Percentiles rank a stretch among this genome's conserved stretches.
phyloP scores from a whole-genome alignment of 306 rosid species.

The Carpinus viminea region DNA sequence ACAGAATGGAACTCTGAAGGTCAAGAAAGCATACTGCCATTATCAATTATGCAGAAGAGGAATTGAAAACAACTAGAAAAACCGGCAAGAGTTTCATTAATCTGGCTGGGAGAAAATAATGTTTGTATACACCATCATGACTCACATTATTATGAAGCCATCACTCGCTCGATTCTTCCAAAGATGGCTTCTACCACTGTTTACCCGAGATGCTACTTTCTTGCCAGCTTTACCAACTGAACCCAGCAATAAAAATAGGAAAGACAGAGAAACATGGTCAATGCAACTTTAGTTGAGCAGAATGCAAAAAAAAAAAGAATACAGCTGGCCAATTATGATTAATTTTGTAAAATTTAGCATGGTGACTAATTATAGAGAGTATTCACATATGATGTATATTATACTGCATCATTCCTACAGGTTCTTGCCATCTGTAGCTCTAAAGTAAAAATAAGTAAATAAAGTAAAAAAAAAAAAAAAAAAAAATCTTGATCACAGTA shows the following conservation, averaged over 20 bases:
- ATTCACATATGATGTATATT: background rate
- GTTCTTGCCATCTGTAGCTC: background rate
- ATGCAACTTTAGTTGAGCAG: background rate
- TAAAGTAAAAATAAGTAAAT: background rate
- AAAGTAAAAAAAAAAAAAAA: conserved; percentile 13
- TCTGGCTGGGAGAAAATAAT: conserved; percentile 10
- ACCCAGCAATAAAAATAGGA: conserved; percentile 22
- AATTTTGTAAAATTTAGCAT: background rate
- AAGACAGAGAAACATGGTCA: background rate
- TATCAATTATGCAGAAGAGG: conserved; percentile 8
- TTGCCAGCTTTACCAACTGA: conserved; percentile 48
- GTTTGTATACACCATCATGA: conserved; percentile 26
- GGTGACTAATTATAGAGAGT: background rate
- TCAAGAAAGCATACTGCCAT: background rate
- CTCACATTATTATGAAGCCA: conserved; percentile 69
- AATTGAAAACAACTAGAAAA: background rate
- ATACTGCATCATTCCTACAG: background rate
- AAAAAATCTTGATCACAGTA: conserved; percentile 17
- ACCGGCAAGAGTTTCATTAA: background rate
- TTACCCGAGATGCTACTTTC: conserved; percentile 43
- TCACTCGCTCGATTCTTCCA: conserved; percentile 68
- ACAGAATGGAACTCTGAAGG: background rate
- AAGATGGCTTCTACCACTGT: conserved; percentile 45
- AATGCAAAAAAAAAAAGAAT: background rate
- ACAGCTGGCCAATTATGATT: background rate